These are phyloP conservation scores for Eragrostis nindensis DNA, from an alignment of 176 grass and related monocot species.

Conservation along the genomic window DNA sequence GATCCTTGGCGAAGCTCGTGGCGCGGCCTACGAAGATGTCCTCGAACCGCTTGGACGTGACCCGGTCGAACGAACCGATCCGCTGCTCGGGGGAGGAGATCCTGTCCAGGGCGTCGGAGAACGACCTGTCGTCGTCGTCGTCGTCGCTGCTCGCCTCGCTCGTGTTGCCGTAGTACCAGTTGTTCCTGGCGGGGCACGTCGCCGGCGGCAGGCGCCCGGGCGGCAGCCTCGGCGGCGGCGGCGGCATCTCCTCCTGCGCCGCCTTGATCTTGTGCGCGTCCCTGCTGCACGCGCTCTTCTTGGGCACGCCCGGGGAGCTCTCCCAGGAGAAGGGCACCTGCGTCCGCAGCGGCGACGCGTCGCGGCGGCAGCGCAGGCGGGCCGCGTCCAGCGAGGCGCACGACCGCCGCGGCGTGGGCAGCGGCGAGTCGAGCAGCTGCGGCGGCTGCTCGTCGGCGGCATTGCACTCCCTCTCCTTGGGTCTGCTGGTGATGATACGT, in stretches of 20 bases:
- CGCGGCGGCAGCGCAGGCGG: constrained; percentile 40
- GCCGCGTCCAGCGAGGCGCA: constrained; percentile 42
- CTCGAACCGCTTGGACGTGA: constrained; percentile 64
- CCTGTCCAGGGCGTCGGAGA: constrained; percentile 73
- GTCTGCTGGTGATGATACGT: constrained; percentile 45
- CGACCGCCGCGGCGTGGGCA: constrained; percentile 75
- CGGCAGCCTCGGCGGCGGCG: constrained; percentile 58
- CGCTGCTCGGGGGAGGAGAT: constrained; percentile 61
- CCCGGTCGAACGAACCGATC: constrained; percentile 67
- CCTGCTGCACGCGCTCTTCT: constrained; percentile 48
- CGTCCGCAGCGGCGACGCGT: constrained; percentile 52
- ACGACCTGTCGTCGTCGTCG: constrained; percentile 53
- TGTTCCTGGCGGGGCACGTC: constrained; percentile 26
- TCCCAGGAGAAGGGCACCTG: constrained; percentile 93
- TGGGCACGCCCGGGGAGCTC: constrained; percentile 86
- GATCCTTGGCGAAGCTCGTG: constrained; percentile 75
- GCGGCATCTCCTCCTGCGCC: constrained; percentile 24
- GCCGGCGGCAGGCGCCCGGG: constrained; percentile 51
- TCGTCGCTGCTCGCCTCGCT: constrained; percentile 63
- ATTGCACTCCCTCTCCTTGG: constrained; percentile 34
- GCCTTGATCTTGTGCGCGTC: neutral
- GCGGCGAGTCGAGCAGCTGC: constrained; percentile 77
- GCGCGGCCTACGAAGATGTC: constrained; percentile 54
- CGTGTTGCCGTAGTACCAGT: constrained; percentile 44
- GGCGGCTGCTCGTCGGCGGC: constrained; percentile 18